A percentile compares a stretch with the other conserved stretches of the same genome.
phyloP scores from a whole-genome alignment of 108 stramenopile species.

The Discostella pseudostelligera region DNA sequence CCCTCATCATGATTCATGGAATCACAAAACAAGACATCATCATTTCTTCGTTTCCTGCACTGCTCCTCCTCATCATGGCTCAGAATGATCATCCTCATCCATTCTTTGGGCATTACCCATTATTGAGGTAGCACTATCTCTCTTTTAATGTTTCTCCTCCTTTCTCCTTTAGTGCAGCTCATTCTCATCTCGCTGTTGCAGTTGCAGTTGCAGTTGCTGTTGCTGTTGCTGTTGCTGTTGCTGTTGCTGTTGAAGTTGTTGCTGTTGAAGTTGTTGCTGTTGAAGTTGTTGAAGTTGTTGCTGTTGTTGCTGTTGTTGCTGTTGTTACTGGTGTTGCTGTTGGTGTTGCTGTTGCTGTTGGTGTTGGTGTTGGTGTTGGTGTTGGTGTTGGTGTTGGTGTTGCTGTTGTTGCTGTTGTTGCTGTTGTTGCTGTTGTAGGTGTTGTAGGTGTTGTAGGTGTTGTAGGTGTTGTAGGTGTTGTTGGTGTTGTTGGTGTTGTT shows the following conservation, averaged over 20 bases:
- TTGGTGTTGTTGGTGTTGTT: neutral
- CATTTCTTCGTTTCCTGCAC: too few species aligned
- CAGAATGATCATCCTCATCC: too few species aligned
- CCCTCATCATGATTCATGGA: too few species aligned
- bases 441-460: neutral
- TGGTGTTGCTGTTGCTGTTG: too few species aligned
- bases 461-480: neutral
- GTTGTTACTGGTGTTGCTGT: conserved; percentile 1
- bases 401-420: too few species aligned
- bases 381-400: neutral
- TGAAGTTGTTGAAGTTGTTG: neutral
- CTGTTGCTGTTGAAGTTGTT: neutral
- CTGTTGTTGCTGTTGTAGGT: neutral
- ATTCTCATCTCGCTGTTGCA: too few species aligned
- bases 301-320: conserved; percentile 1
- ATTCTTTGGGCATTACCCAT: too few species aligned
- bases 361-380: neutral
- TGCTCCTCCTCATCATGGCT: too few species aligned
- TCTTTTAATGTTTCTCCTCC: too few species aligned
- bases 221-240: conserved; percentile 3
- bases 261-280: conserved; percentile 1
- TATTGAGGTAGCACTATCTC: too few species aligned
- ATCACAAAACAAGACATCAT: too few species aligned
- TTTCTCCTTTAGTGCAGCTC: too few species aligned
- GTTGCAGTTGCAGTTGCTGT: neutral